Conservation (phyloP, 139 green algal genomes). For the Pseudopediastrum boryanum region DNA sequence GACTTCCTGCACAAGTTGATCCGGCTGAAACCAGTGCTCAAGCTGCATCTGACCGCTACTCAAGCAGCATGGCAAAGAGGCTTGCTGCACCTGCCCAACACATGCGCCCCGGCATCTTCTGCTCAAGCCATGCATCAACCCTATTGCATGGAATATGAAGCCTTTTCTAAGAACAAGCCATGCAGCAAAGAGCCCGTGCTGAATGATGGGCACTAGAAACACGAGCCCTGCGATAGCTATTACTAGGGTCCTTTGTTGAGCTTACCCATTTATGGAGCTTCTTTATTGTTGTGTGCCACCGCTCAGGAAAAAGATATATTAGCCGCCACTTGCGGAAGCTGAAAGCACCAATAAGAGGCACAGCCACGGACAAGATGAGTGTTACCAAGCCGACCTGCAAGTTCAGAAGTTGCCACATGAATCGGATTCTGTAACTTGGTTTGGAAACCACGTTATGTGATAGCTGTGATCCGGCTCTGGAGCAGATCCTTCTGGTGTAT, state of each 20-base stretch:
- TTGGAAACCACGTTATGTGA: neutral
- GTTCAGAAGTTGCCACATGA: neutral
- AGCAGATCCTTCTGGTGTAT: no score
- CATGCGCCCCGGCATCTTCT: no score
- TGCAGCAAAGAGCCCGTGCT: neutral
- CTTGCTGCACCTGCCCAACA: no score
- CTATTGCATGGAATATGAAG: no score
- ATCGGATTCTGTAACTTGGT: neutral
- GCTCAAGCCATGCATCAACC: no score
- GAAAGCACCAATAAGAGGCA: constrained; percentile 52
- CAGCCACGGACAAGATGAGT: constrained; percentile 42
- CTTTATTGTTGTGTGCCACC: constrained; percentile 56
- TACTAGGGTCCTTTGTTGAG: neutral
- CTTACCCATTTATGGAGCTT: constrained; percentile 55
- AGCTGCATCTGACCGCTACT: no score
- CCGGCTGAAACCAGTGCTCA: no score
- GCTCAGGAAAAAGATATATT: constrained; percentile 53
- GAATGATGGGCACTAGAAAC: neutral
- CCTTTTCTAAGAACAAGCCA: neutral
- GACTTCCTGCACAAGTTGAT: no score
- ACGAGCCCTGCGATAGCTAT: neutral
- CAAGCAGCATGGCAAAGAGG: no score
- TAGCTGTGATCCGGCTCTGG: neutral
- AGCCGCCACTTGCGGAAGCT: constrained; percentile 64
- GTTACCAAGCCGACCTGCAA: constrained; percentile 56